A percentile compares a stretch with the other conserved stretches of the same genome.
Conservation (phyloP, 768 basidiomycete genomes). For the Tricholoma flavovirens region DNA sequence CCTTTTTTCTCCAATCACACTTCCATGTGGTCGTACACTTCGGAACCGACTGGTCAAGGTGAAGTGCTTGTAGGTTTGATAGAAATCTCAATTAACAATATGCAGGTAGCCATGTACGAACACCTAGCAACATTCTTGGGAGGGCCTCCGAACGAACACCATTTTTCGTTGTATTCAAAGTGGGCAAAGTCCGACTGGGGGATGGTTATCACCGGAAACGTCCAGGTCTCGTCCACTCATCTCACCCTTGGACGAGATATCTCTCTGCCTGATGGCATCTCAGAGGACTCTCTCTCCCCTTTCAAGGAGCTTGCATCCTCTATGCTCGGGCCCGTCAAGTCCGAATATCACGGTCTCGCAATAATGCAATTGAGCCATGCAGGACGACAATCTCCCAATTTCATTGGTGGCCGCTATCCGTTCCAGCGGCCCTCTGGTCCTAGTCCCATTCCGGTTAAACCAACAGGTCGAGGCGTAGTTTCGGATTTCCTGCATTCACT, state of each 20-base stretch:
- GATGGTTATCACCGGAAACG: slow-evolving; percentile 84
- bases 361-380: slow-evolving; percentile 82
- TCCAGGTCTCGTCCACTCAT: slow-evolving; percentile 61
- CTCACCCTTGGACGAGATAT: slow-evolving; percentile 70
- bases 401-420: slow-evolving; percentile 61
- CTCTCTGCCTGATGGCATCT: slow-evolving; percentile 43
- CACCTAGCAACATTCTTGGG: slow-evolving; percentile 62
- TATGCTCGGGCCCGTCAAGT: slow-evolving; percentile 36
- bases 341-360: slow-evolving; percentile 36
- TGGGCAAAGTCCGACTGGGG: slow-evolving; percentile 84
- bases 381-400: slow-evolving; percentile 76
- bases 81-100: neutral
- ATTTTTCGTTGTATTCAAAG: slow-evolving; percentile 58
- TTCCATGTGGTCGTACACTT: slow-evolving; percentile 39
- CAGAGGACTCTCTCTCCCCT: slow-evolving; percentile 38
- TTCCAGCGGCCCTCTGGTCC: slow-evolving; percentile 65
- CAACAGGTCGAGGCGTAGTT: slow-evolving; percentile 21
- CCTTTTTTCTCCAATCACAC: slow-evolving; percentile 20
- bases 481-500: slow-evolving; percentile 37
- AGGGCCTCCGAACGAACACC: slow-evolving; percentile 64
- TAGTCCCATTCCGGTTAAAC: slow-evolving; percentile 51
- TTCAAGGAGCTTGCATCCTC: slow-evolving; percentile 44
- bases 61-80: neutral
- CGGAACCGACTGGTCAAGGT: slow-evolving; percentile 54
- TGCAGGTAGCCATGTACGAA: slow-evolving; percentile 87